Evolutionary conservation across 306 rosid species (phyloP).

Genomic region (Lathyrus tuberosus): DNA sequence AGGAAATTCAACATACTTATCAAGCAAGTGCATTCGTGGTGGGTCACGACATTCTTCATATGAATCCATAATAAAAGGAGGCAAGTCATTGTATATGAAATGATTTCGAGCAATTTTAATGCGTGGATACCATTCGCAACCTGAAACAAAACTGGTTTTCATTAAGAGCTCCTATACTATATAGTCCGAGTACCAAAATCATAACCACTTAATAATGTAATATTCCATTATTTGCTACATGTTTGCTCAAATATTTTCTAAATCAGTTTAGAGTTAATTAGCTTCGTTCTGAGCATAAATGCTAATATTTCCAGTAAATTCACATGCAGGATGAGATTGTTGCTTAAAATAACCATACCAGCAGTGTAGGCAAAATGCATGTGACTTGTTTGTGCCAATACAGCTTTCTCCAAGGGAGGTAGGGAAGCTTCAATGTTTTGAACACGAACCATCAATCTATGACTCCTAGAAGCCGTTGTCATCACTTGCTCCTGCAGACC

Average conservation of each 20-base stretch:
- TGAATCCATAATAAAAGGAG: no score
- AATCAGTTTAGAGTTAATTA: no score
- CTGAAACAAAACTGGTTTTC: constrained; percentile 69
- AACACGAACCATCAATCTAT: constrained; percentile 74
- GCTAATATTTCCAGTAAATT: no score
- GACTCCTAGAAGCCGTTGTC: constrained; percentile 84
- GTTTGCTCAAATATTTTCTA: no score
- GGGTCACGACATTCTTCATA: no score
- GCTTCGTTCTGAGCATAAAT: no score
- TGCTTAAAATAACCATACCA: constrained; percentile 59
- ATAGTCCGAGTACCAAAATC: neutral
- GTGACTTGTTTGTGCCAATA: constrained; percentile 90
- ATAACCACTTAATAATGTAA: no score
- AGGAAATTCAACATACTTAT: no score
- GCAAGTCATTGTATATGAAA: no score
- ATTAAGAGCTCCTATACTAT: constrained; percentile 40
- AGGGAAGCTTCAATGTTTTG: constrained; percentile 83
- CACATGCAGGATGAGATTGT: constrained; percentile 21
- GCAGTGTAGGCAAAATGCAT: constrained; percentile 93
- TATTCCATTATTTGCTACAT: no score
- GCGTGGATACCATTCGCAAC: constrained; percentile 93
- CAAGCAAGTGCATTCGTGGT: no score
- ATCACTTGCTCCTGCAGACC: no score
- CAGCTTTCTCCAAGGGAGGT: constrained; percentile 87
- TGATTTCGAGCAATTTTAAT: constrained; percentile 67